Evolutionary conservation across 208 protist genomes (phyloP), one percentile per base, ranked within the genome.

Genomic region (Trichomonas tenax): DNA sequence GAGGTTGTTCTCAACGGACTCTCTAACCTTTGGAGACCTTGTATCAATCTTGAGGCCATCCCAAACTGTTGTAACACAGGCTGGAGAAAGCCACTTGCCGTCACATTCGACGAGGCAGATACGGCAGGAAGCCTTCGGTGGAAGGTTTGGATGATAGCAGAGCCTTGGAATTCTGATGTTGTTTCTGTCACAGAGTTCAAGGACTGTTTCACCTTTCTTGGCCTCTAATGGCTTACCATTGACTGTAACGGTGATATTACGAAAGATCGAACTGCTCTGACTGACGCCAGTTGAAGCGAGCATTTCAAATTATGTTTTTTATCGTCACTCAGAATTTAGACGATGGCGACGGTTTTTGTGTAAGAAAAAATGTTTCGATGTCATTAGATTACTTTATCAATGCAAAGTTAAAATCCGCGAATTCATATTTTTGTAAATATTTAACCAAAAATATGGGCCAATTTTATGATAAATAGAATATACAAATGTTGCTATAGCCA

Each of bases 41-140:
- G 86, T 93, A 26, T 34, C 17, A 15, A 93, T 38, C 6, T 1
- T 51, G 31, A 93, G 86, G 15, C 86, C 86, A 40, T 93, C 86
- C 15, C n/a, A 93, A 93, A 93, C 44, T 51, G 40, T 41, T 3
- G 86, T 93, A 38, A 93, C 86, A 44, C 86, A 93, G 15, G 86
- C 86, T 93, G 86, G 86, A 11, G 86, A 48, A 36, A 93, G 86
- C 86, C 86, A 93, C 45, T 48, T 51, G 4, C 44, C 44, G 46
- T 93, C 44, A 41, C 86, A 93, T 51, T 93, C 86, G 31, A 93
- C 86, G 15, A 93, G 86, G 86, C 86, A 93, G 44, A 93, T 26
- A 93, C 86, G 86, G 44, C 86, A 93, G 11, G 44, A 51, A 23
- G 86, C 86, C 15, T 44, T 41, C 45, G 11, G 86, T 48, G 86